Evolutionary conservation across 2,329 filamentous ascomycete genomes (phyloP).

Genomic region (Fusarium globosum): DNA sequence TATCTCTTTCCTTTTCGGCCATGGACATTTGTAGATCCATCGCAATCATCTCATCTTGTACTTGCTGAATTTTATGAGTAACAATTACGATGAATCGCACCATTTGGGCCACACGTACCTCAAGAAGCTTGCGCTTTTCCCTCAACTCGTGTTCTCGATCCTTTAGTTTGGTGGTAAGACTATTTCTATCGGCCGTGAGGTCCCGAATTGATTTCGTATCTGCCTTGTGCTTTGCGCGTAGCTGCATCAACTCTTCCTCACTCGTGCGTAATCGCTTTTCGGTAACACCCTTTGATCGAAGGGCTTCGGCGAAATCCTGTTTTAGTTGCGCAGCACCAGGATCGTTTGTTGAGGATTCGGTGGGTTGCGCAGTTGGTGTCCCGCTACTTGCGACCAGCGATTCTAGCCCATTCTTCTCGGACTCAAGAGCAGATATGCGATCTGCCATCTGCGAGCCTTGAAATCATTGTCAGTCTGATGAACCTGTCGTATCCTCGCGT

Average conservation of each 20-base stretch:
- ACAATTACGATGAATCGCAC: background rate
- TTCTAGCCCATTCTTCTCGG: conserved; percentile 61
- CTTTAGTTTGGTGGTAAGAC: conserved; percentile 73
- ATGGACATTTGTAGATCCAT: conserved; percentile 89
- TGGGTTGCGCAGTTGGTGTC: conserved; percentile 28
- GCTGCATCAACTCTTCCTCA: conserved; percentile 70
- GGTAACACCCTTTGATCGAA: conserved; percentile 77
- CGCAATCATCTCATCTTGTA: conserved; percentile 93
- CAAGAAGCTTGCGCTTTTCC: conserved; percentile 84
- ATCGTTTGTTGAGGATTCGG: conserved; percentile 44
- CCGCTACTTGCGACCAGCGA: conserved; percentile 43
- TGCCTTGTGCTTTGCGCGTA: conserved; percentile 69
- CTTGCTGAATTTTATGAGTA: conserved; percentile 62
- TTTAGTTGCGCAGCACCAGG: conserved; percentile 63
- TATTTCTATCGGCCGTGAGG: conserved; percentile 70
- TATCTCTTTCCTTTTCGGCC: conserved; percentile 79
- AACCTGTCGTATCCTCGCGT: background rate
- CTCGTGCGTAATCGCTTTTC: conserved; percentile 71
- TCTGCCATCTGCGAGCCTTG: conserved; percentile 74
- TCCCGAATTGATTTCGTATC: conserved; percentile 71
- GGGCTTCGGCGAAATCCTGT: conserved; percentile 79
- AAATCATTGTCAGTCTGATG: conserved; percentile 31
- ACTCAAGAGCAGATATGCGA: conserved; percentile 71
- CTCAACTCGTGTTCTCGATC: conserved; percentile 88
- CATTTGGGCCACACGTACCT: conserved; percentile 58